phyloP scores from a whole-genome alignment of 257 asterid species.

The Fraxinus quadrangulata region DNA sequence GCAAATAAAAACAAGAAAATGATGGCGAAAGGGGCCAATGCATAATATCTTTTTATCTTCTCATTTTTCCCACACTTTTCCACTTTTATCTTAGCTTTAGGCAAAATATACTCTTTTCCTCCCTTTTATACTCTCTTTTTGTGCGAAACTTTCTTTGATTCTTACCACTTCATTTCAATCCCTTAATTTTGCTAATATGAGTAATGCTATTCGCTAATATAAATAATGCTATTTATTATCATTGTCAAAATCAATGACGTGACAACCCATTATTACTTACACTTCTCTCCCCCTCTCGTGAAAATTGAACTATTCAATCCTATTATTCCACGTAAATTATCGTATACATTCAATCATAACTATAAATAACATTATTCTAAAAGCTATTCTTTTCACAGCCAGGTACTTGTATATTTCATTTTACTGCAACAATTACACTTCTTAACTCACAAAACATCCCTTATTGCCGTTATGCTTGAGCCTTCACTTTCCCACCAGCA shows the following conservation, averaged over 20 bases:
- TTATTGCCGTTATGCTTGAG: constrained; percentile 24
- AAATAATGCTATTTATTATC: too few species aligned
- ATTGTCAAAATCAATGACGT: too few species aligned
- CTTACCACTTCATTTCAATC: constrained; percentile 26
- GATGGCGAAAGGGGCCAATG: background rate
- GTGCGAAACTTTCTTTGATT: constrained; percentile 30
- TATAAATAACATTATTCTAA: background rate
- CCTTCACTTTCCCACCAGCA: constrained; percentile 20
- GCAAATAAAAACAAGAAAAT: too few species aligned
- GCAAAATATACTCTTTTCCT: constrained; percentile 20
- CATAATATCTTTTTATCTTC: constrained; percentile 26
- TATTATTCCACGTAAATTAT: too few species aligned
- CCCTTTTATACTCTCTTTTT: constrained; percentile 10
- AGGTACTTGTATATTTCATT: constrained; percentile 21
- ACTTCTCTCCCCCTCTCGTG: too few species aligned
- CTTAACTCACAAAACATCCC: background rate
- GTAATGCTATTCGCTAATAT: too few species aligned
- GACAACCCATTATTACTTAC: too few species aligned
- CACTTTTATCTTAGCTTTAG: constrained; percentile 28
- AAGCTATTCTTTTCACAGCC: background rate
- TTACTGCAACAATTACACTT: constrained; percentile 28
- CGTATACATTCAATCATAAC: too few species aligned
- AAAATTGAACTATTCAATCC: too few species aligned
- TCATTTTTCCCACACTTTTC: constrained; percentile 29
- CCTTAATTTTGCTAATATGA: constrained; percentile 6